Evolutionary conservation across 1,139 yeast genomes (phyloP), one percentile per base, ranked within the genome.

Genomic region (Yamadazyma siamensis): DNA sequence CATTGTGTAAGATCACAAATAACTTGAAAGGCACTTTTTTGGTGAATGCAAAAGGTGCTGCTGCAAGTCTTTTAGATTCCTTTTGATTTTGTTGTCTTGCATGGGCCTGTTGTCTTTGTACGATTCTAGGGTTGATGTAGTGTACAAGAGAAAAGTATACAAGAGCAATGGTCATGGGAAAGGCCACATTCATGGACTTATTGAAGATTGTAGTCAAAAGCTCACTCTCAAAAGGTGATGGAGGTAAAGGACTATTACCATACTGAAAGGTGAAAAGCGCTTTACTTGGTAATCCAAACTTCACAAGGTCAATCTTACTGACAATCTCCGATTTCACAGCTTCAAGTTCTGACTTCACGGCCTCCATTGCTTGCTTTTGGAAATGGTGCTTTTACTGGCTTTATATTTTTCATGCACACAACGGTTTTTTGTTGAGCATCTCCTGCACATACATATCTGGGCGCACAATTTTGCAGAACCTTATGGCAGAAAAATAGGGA

Each of bases 101-200:
- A 40, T 49, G 16, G 32, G 44, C 49, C 34, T 44, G 49, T 49
- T 70, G 76, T 37, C 72, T 55, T 13, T 50, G 50, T 15, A 56
- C 45, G 23, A 71, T 53, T 17, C 52, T 44, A 3, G 64, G 70
- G 55, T 81, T 82, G 38, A 71, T 54, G 26, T 61, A 50, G 49
- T 80, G 87, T 26, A 80, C 86, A 23, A 69, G 54, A 6, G 71
- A 56, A 38, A 82, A 81, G 55, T 81, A 81, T 13, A 70, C 63
- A 6, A 75, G 44, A 5, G 85, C 85, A 39, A 80, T 70, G 20
- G 77, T 61, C 41, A 80, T 48, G 3, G 87, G 86, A 12, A 80
- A 61, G 20, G 61, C 43, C 15, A 62, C 59, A 29, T 54, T 49
- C 69, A 68, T 61, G 21, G 70, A 56, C 9, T 34, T 26, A 15